Evolutionary conservation across 2,329 filamentous ascomycete species (phyloP).

Genomic region (Periconia macrospinosa): DNA sequence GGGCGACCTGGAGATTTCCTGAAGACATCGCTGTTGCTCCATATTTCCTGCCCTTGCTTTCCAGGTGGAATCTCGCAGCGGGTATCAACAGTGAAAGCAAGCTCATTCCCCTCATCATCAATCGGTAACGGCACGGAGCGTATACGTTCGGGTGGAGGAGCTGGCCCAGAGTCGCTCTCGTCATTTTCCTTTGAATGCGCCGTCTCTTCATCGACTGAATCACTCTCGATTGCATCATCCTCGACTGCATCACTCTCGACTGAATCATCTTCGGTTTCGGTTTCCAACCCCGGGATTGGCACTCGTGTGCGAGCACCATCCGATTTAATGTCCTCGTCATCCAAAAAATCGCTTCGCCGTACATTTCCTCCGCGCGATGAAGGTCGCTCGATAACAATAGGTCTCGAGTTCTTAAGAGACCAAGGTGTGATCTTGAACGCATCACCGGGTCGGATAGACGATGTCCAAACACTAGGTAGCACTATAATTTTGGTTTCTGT

Average conservation of each 20-base stretch:
- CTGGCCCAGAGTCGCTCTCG: not conserved
- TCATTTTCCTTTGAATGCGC: constrained; percentile 4
- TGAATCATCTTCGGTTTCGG: not conserved
- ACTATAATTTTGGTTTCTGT: not conserved
- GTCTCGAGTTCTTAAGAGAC: no score
- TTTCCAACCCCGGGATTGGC: not conserved
- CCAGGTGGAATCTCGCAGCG: constrained; percentile 1
- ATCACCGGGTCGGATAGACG: not conserved
- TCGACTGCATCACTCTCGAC: not conserved
- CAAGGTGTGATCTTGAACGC: not conserved
- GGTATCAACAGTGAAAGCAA: constrained; percentile 24
- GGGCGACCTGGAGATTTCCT: not conserved
- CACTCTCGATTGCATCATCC: not conserved
- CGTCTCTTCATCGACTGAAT: constrained; percentile 1
- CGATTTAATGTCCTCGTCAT: no score
- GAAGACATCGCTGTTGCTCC: not conserved
- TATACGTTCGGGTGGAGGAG: constrained; percentile 2
- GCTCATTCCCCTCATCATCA: constrained; percentile 25
- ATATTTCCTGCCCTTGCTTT: not conserved
- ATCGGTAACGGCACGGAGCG: constrained; percentile 9
- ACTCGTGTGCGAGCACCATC: not conserved
- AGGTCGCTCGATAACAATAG: no score
- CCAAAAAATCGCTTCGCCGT: no score
- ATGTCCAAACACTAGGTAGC: not conserved
- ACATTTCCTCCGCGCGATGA: no score